Base-by-base conservation (phyloP, 1,284 basidiomycete genomes). In the Rhodofomes roseus region DNA sequence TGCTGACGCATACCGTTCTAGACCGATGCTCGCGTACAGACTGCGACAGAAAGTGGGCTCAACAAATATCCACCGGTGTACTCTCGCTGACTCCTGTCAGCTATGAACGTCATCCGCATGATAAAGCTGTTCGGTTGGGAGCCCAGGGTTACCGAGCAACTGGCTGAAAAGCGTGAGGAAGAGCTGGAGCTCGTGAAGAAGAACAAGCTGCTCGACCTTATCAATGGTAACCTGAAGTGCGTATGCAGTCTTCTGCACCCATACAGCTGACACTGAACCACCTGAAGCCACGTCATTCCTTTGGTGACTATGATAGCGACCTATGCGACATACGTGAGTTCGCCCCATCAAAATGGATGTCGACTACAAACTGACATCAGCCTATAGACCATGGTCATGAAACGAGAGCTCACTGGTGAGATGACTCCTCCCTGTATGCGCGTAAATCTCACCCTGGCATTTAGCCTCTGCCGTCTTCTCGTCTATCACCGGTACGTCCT, bases 291-390 rank as follows among this genome's bases (percentile, higher is more conserved):
- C 62, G 54, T 84, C 41, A 82, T 91, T 39, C 88, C 90, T 0
- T 74, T 89, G 5, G 62, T 85, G 39, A 85, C 84, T 12, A 92
- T 91, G 82, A 68, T 86, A 36, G 78, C 79, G 22, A 89, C 89
- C 0, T 92, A 85, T 68, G 79, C 81, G 6, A 81, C 84, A 41
- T 90, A 83, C 66, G 74, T 76, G 60, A 60, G 74, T 39, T 39
- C 14, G 9, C 8, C 44, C 29, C 20, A 20, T 11, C 18, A 36
- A 29, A 34, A 3, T 14, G 23, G 25, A 51, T 16, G 22, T 34
- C 5, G 31, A 34, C 31, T 34, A 14, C 23, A 9, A n/a, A 12
- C 41, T 56, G 12, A 46, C 40, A 23, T 31, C 18, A 16, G 34
- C 16, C 31, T 22, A 7, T 56, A 81, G 75, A 74, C 75, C 8